Percentiles rank a stretch among this genome's conserved stretches.
phyloP scores from a whole-genome alignment of 2,329 filamentous ascomycete species.

The Myriangium duriaei region DNA sequence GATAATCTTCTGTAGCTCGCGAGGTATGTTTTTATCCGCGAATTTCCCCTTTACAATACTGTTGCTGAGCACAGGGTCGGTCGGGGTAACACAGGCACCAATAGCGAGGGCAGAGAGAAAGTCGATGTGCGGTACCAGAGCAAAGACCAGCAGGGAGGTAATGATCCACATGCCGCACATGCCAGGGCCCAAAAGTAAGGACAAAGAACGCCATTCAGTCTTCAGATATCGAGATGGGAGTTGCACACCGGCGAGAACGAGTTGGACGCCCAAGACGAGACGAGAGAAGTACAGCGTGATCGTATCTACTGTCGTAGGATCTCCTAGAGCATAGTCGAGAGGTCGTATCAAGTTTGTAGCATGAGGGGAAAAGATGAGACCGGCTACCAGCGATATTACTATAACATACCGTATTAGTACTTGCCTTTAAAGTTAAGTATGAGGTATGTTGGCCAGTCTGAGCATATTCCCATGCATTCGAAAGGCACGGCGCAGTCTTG shows the following conservation, averaged over 20 bases:
- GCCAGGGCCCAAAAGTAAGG: constrained; percentile 64
- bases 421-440: not conserved
- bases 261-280: constrained; percentile 77
- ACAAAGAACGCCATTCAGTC: constrained; percentile 64
- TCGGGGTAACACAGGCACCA: constrained; percentile 81
- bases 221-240: constrained; percentile 70
- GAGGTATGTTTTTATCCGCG: constrained; percentile 79
- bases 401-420: constrained; percentile 1
- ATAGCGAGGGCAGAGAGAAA: constrained; percentile 71
- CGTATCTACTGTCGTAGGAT: constrained; percentile 47
- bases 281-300: constrained; percentile 77
- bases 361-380: constrained; percentile 65
- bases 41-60: constrained; percentile 90
- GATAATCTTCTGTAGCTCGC: constrained; percentile 58
- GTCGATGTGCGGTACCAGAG: constrained; percentile 54
- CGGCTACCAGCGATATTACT: constrained; percentile 77
- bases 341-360: constrained; percentile 63
- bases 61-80: constrained; percentile 77
- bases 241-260: constrained; percentile 79
- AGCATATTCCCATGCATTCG: too few species aligned
- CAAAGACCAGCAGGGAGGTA: constrained; percentile 71
- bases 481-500: too few species aligned
- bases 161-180: constrained; percentile 81
- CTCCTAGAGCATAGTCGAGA: constrained; percentile 55
- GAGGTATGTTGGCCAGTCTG: too few species aligned